Percentiles rank a stretch among this genome's conserved stretches.
Evolutionary conservation across 208 protist species (phyloP).

Genomic region (Acanthamoeba culbertsoni): DNA sequence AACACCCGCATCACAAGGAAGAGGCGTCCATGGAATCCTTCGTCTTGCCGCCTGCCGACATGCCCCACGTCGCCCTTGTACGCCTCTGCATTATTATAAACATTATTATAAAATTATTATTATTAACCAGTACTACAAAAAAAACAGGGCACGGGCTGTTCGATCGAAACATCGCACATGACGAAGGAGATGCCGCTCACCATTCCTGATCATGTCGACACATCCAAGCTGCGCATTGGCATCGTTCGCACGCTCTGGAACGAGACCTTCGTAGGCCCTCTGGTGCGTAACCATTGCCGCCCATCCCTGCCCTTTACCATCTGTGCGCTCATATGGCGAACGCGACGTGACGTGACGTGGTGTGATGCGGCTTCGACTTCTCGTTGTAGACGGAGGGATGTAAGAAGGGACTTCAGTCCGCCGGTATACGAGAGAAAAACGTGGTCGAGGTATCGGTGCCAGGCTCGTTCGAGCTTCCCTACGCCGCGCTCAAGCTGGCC

Average conservation of each 20-base stretch:
- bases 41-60: not conserved
- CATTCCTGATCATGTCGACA: not conserved
- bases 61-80: not conserved
- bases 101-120: too few relatives aligned
- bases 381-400: not conserved
- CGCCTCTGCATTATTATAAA: too few relatives aligned
- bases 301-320: not conserved
- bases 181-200: conserved; percentile 38
- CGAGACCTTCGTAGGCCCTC: conserved; percentile 4
- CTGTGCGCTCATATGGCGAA: too few relatives aligned
- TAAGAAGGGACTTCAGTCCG: not conserved
- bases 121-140: too few relatives aligned
- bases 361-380: too few relatives aligned
- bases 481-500: not conserved
- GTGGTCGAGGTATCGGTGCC: not conserved
- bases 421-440: not conserved
- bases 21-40: not conserved
- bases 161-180: not conserved
- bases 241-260: conserved; percentile 63
- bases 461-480: conserved; percentile 41
- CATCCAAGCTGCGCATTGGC: not conserved
- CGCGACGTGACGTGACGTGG: too few relatives aligned
- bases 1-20: not conserved
- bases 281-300: not conserved
- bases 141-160: not conserved